Evolutionary conservation across 2,329 filamentous ascomycete genomes (phyloP), one percentile per base, ranked within the genome.

Genomic region (Colletotrichum filicis): DNA sequence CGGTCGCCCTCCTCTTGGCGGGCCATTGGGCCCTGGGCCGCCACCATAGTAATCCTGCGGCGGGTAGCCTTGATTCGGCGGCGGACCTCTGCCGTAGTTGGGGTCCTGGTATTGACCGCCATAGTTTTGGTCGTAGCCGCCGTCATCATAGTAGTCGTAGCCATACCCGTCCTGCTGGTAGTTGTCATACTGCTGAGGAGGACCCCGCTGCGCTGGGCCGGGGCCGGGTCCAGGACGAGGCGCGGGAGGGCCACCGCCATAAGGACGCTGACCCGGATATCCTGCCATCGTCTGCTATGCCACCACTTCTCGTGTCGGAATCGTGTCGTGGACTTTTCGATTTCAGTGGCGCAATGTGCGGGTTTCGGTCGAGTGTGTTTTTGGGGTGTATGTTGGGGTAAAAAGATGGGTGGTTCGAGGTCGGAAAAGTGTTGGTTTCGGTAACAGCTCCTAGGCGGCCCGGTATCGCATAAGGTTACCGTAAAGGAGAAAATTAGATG

Each of bases 261-360:
- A 88, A n/a, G 85, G 84, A 70, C 85, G 85, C 77, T 87, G 84
- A 65, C 77, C 82, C 69, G 82, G 82, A 73, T 87, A 88, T 65
- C 70, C 70, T 64, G 66, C 66, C 70, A 73, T 73, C 55, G 70
- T 73, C 66, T 68, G 58, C 14, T 68, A 35, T 63, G 22, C 42
- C 37, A 30, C 65, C 37, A 37, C 59, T 70, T 14, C 32, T 65
- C 59, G 60, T 26, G 46, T 61, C 60, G 55, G 59, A 49, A 52
- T 35, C 49, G 57, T 56, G 57, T 37, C 32, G 53, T 46, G 16
- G 37, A 35, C 4, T 26, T 63, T 26, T 30, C 53, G 58, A 55
- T 26, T 22, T 68, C 16, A 37, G 14, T 55, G 52, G 65, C 69
- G 53, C 35, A 11, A 24, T 66, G 55, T 53, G 55, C 37, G 37